Percentiles rank a stretch among this genome's conserved stretches.
These are phyloP conservation scores for Arachis hypogaea DNA, from an alignment of 306 rosid genomes.

Conservation along the genomic window DNA sequence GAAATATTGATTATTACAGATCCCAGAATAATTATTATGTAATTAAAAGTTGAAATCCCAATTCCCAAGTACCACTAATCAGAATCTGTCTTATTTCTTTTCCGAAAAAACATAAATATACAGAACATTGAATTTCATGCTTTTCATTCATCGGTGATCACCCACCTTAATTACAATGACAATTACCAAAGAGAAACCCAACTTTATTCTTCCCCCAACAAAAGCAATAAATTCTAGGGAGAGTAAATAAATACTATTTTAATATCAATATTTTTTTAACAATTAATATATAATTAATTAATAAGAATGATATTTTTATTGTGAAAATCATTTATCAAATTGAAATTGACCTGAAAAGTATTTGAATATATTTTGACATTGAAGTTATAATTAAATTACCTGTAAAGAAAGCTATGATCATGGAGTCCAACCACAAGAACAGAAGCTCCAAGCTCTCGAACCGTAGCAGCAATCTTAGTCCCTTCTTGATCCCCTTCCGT, in stretches of 20 bases:
- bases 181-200: constrained; percentile 7
- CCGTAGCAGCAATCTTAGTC: constrained; percentile 56
- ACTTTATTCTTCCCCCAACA: background rate
- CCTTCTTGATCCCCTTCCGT: constrained; percentile 82
- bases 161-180: constrained; percentile 16
- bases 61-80: constrained; percentile 22
- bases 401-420: constrained; percentile 80
- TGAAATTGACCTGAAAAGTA: constrained; percentile 27
- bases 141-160: constrained; percentile 1
- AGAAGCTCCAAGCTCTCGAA: constrained; percentile 68
- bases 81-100: constrained; percentile 34
- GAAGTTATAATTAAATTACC: constrained; percentile 49
- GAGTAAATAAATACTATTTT: background rate
- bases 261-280: no score
- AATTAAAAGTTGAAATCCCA: constrained; percentile 32
- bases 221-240: background rate
- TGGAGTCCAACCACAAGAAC: constrained; percentile 81
- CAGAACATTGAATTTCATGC: constrained; percentile 19
- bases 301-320: no score
- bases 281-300: no score
- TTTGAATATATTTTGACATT: background rate
- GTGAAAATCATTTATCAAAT: background rate
- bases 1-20: background rate
- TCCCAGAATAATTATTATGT: background rate
- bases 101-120: background rate